phyloP scores from a whole-genome alignment of 805 yeast genomes.

The Ogataea neopini region DNA sequence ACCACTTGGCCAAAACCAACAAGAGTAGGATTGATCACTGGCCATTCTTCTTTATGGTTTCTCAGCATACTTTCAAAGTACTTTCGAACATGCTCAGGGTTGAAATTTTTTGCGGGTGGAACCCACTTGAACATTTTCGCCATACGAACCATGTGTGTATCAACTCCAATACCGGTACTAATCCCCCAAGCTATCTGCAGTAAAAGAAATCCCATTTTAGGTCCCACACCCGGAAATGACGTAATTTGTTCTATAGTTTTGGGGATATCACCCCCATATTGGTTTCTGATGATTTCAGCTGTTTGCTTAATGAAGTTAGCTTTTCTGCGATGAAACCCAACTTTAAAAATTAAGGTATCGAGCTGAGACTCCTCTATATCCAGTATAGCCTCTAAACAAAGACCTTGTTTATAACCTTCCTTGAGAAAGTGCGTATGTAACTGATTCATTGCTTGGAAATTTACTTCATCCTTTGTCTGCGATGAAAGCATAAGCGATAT shows the following conservation, averaged over 20 bases:
- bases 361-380: conserved; percentile 54
- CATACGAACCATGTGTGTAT: conserved; percentile 83
- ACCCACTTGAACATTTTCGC: conserved; percentile 85
- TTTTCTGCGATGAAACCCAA: conserved; percentile 86
- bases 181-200: conserved; percentile 82
- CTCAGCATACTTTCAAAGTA: conserved; percentile 78
- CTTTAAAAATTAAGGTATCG: conserved; percentile 69
- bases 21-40: conserved; percentile 77
- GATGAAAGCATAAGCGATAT: conserved; percentile 85
- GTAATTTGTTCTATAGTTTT: conserved; percentile 62
- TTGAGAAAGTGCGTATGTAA: conserved; percentile 51
- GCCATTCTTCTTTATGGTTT: conserved; percentile 58
- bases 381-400: conserved; percentile 55
- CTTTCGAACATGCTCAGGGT: conserved; percentile 75
- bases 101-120: conserved; percentile 42
- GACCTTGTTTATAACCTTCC: conserved; percentile 47
- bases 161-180: conserved; percentile 88
- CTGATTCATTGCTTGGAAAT: conserved; percentile 66
- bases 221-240: conserved; percentile 88
- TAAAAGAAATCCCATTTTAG: conserved; percentile 87
- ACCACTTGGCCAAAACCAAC: conserved; percentile 95
- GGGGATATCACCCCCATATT: conserved; percentile 72
- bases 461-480: conserved; percentile 89
- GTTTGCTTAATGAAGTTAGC: conserved; percentile 68
- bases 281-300: conserved; percentile 49